A percentile compares a stretch with the other conserved stretches of the same genome.
Evolutionary conservation across 306 rosid species (phyloP).

Genomic region (Potentilla sterilis): DNA sequence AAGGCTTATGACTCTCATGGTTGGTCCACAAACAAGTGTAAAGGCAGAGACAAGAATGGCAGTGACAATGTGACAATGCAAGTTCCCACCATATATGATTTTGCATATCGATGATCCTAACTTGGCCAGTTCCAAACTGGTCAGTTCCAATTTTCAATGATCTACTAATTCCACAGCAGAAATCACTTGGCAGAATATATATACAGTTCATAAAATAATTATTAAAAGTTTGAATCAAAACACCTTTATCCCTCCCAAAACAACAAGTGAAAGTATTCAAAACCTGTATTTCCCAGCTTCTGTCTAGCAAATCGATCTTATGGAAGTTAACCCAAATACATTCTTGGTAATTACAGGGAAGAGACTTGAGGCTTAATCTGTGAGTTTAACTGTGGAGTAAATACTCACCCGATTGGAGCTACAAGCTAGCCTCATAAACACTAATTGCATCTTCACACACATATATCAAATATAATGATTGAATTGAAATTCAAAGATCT

Average conservation of each 20-base stretch:
- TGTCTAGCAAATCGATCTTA: not conserved
- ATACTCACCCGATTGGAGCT: not conserved
- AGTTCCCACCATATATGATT: constrained; percentile 27
- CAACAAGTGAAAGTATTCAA: not conserved
- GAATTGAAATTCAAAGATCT: not conserved
- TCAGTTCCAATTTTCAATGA: constrained; percentile 44
- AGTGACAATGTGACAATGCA: constrained; percentile 24
- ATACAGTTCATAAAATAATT: constrained; percentile 12
- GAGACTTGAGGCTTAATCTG: not conserved
- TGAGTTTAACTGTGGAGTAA: not conserved
- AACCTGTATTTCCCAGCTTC: not conserved
- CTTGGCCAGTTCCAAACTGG: not conserved
- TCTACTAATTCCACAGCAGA: constrained; percentile 30
- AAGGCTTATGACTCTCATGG: constrained; percentile 10
- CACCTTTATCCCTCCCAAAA: not conserved
- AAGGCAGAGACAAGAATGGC: constrained; percentile 29
- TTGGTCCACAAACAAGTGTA: constrained; percentile 47
- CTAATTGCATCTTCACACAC: not conserved
- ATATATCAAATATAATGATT: not conserved
- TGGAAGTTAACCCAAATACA: not conserved
- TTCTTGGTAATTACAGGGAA: not conserved
- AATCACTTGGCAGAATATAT: constrained; percentile 33
- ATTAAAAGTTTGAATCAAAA: constrained; percentile 17
- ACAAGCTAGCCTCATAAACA: not conserved
- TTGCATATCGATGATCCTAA: constrained; percentile 33